Evolutionary conservation across 495 filamentous ascomycete species (phyloP), one percentile per base, ranked within the genome.

Genomic region (Lophiostoma macrostomum): DNA sequence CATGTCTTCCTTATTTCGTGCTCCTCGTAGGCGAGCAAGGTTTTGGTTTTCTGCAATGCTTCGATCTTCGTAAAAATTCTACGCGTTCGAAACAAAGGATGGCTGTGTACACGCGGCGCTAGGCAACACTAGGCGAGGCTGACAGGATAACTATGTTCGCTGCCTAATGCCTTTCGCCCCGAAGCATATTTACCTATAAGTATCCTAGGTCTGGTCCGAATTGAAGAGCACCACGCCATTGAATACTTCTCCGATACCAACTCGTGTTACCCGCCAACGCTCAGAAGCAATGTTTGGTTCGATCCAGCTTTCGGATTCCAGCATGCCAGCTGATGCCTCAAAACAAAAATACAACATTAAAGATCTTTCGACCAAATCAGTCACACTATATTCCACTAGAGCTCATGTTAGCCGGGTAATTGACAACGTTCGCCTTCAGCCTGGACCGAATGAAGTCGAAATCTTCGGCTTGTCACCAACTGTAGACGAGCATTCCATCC

Each of bases 331-430:
- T 8, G 30, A 53, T 45, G 37, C 29, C 4, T 50, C 40, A 2
- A 61, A 52, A 31, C 58, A 61, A 32, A 36, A 53, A 13, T 47
- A 78, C 63, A 66, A 67, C 16, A 67, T 82, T 40, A 73, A 74
- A 37, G 70, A 81, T 50, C 69, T 86, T 12, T 56, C 72, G 0
- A 85, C 85, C 42, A 76, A 76, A 41, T 76, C 73, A 4, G 81
- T 87, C 27, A 81, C 77, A 0, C 70, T 87, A 25, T 83, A 82
- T 32, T 82, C 83, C 2, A 72, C 73, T 3, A 66, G 77, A 49
- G 84, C 82, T 6, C 80, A 83, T 11, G 67, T 87, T 12, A 72
- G 81, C 22, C 78, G 85, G 16, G 79, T 84, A 42, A 80, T 88
- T 66, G 75, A 78, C 38, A 69, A 78, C 60, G 72, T 87, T 13